Evolutionary conservation across 768 basidiomycete genomes (phyloP), one percentile per base, ranked within the genome.

Genomic region (Leccinellum rugosiceps): DNA sequence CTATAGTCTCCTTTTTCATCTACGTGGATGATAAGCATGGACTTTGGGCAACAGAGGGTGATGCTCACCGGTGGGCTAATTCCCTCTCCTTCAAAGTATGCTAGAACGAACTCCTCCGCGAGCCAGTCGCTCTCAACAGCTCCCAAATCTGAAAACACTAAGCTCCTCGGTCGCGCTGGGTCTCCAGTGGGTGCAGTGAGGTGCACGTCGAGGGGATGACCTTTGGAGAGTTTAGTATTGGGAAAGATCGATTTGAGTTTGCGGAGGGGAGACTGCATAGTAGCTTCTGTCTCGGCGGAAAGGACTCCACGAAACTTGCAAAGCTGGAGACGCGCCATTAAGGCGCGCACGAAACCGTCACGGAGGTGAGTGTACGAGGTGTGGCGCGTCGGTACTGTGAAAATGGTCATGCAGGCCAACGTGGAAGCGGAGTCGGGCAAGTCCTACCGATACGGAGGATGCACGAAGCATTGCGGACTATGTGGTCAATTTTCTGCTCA

Each of bases 321-420:
- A 10, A 80, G 68, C 25, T 77, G 73, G 57, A 91, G 74, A 19
- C 90, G 83, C 3, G 77, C 74, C 61, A 85, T 83, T 47, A 94
- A 71, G 15, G 90, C 81, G 45, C 92, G 82, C 70, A 92, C 78
- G 62, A 93, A 93, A 3, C 88, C 92, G 66, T 94, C 92, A 21
- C 92, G 83, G 28, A 94, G 77, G 65, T 94, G 92, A 15, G 83
- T 81, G 67, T 85, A 92, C 7, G 84, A 86, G 0, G 92, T 93
- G 34, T 79, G 79, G 10, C 92, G 81, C 2, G 88, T 89, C 3
- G 91, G 92, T n/a, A 93, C 91, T 92, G 53, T 49, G 32, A 30
- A 48, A 21, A 31, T 32, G 28, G 49, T 11, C 15, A 21, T 54
- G 26, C 47, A 46, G 26, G 19, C 34, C 13, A 38, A 15, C 35